Base-by-base conservation (phyloP, 2,329 filamentous ascomycete genomes). In the Tolypocladium tundrense region DNA sequence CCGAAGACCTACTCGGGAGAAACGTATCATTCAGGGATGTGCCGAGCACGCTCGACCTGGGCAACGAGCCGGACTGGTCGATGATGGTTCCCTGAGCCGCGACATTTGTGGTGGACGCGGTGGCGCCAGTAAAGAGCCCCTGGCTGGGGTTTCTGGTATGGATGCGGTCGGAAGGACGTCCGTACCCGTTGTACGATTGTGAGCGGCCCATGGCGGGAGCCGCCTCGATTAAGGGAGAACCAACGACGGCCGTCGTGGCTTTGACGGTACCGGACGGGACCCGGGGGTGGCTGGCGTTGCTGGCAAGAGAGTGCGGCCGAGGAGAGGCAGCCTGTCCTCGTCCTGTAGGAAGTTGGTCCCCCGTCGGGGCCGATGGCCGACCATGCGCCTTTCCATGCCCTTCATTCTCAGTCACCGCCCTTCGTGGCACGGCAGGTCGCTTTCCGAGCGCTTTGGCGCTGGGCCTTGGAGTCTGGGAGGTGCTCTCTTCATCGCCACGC, bases 391-490 rank as follows among this genome's bases (percentile, higher is more conserved):
- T 60, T 8, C 43, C 45, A 10, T 55, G 33, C 48, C 57, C 60
- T 21, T 64, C 62, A 45, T 51, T 61, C 33, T 65, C 58, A 10
- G 61, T 57, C n/a, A 57, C 58, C 4, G 58, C 45, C 42, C 59
- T 65, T 54, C 59, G 55, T 9, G 62, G 59, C 13, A 62, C 62
- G 6, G 63, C 71, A 11, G 77, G 77, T 53, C 73, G 75, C 60
- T 83, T 83, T 3, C 79, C 80, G 13, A 74, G 72, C 27, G 77
- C 75, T 63, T 80, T 82, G 19, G 73, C 70, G 61, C 76, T 79
- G 57, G 71, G 63, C 16, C 31, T 37, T 27, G 45, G 33, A 21
- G 8, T 1, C 1, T 3, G 57, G 13, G 52, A 16, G 35, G 14
- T 60, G 33, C 52, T 59, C 4, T 48, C 58, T 39, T 54, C 60